Conservation (phyloP, 2,329 filamentous ascomycete species). For the Elsinoe australis region DNA sequence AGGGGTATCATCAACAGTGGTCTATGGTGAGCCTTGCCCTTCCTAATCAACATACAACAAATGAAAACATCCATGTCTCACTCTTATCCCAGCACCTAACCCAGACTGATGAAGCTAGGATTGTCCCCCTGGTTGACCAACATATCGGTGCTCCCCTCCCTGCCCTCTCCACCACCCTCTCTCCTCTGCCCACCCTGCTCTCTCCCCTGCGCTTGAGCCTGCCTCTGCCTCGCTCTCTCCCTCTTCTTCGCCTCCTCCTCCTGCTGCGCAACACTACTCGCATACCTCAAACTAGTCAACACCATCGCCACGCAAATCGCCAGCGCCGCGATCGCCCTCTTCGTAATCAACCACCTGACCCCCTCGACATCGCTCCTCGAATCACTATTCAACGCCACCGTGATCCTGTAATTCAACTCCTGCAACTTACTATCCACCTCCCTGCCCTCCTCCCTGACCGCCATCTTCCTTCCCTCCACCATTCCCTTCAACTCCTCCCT, state of each 20-base stretch:
- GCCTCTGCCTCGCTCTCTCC: conserved; percentile 19
- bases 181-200: conserved; percentile 9
- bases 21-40: no score
- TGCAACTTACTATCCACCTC: conserved; percentile 79
- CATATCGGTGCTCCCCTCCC: neutral
- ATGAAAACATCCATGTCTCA: neutral
- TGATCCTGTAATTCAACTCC: conserved; percentile 94
- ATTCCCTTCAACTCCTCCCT: conserved; percentile 91
- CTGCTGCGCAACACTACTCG: conserved; percentile 34
- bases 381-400: conserved; percentile 80
- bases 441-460: conserved; percentile 79
- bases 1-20: conserved; percentile 7
- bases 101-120: conserved; percentile 29
- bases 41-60: neutral
- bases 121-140: conserved; percentile 25
- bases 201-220: neutral
- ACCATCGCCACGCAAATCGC: conserved; percentile 41
- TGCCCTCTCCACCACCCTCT: neutral
- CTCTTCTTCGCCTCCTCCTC: conserved; percentile 35
- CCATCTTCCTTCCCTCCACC: conserved; percentile 94
- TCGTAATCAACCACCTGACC: conserved; percentile 73
- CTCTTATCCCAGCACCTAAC: conserved; percentile 19
- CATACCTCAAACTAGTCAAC: conserved; percentile 35
- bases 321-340: conserved; percentile 56
- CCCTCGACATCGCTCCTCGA: conserved; percentile 87